Base-by-base conservation (phyloP, 176 grass and related monocot species). In the Bromus sterilis region DNA sequence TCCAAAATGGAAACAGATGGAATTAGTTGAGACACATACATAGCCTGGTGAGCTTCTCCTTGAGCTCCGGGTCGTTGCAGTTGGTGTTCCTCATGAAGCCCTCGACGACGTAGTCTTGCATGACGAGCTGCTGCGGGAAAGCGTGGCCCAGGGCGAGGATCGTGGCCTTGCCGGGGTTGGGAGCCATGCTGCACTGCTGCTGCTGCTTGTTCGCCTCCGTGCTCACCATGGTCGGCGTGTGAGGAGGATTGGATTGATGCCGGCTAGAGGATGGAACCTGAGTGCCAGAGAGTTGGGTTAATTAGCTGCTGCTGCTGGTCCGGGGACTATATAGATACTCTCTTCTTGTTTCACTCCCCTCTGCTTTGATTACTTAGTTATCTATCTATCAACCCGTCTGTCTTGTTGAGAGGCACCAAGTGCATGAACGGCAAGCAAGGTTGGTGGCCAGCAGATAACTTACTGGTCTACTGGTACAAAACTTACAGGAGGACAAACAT, bases 11-110 rank as follows among this genome's bases (percentile, higher is more conserved):
- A 63, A 23, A 25, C 9, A 24, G 23, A 63, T 23, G 2, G 4
- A 39, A 56, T 40, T 18, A 12, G 25, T 4, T 12, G 1, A 9
- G 1, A 9, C 5, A 2, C 18, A 3, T 80, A 96, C 88, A 97
- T 10, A 93, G 86, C 48, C 91, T 82, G 33, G 77, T 87, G 25
- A 97, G 79, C 84, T 89, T 97, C 83, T 93, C 79, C 82, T 87
- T 93, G 62, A 97, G 86, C 73, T 87, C 88, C 0, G 74, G 88
- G 56, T 97, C 91, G 21, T 90, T 56, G 73, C 91, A 93, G 25
- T 93, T 93, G 49, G 94, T 97, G 86, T 85, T 91, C 84, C 86
- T 93, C 86, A 91, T 93, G 88, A 91, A 97, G 10, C 90, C 90
- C 32, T 97, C 91, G 0, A 91, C 91, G 51, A 97, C 74, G 80